These are phyloP conservation scores for Zygosaccharomyces pseudobailii DNA, from an alignment of 1,139 yeast genomes.

Conservation along the genomic window DNA sequence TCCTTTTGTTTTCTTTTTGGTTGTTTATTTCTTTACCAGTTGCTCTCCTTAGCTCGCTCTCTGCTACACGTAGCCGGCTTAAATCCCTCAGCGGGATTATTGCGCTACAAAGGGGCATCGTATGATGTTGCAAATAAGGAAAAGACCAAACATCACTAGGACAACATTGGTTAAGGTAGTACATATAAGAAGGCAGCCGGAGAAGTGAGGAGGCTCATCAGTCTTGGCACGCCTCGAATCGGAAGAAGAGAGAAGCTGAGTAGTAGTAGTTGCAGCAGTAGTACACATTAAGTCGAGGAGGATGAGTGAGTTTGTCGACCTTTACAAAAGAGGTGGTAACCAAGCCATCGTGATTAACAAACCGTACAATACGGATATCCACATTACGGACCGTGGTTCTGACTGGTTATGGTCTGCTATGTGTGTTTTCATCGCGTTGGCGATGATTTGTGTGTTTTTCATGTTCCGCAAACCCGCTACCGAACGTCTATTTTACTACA, in stretches of 20 bases:
- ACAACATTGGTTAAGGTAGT: background rate
- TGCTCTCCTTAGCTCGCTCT: background rate
- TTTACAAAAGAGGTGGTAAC: conserved; percentile 24
- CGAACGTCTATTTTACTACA: conserved; percentile 21
- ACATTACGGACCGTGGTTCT: conserved; percentile 24
- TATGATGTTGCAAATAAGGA: background rate
- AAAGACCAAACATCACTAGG: background rate
- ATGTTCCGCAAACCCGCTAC: conserved; percentile 35
- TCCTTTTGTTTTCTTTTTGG: background rate
- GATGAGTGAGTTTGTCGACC: conserved; percentile 16
- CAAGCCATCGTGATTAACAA: conserved; percentile 21
- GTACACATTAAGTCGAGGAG: background rate
- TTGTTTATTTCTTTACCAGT: background rate
- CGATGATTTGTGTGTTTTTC: conserved; percentile 47
- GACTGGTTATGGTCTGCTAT: conserved; percentile 38
- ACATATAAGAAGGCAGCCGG: background rate
- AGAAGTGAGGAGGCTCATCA: background rate
- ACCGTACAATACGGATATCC: conserved; percentile 24
- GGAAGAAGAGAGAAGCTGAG: background rate
- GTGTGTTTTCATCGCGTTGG: conserved; percentile 28
- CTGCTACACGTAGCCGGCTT: background rate
- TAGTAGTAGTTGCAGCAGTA: background rate
- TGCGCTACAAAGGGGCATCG: background rate
- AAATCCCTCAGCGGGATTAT: conserved; percentile 2
- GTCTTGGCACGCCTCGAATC: background rate